Evolutionary conservation across 768 basidiomycete genomes (phyloP).

Genomic region (Mycena maculata): DNA sequence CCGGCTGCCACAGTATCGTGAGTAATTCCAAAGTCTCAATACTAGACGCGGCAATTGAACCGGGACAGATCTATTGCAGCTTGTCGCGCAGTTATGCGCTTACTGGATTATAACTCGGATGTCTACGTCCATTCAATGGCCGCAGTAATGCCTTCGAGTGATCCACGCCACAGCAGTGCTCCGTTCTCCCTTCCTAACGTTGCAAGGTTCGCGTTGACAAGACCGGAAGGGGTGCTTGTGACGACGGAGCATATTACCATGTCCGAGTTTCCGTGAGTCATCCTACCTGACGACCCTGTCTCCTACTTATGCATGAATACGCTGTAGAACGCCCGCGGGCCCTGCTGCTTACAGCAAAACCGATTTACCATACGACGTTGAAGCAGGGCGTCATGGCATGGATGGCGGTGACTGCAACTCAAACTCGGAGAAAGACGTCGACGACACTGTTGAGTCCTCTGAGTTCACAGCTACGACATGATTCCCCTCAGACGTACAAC

Average conservation of each 20-base stretch:
- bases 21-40: conserved; percentile 28
- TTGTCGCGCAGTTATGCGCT: conserved; percentile 74
- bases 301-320: not conserved
- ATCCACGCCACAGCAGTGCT: conserved; percentile 46
- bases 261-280: conserved; percentile 63
- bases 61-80: conserved; percentile 65
- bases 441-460: conserved; percentile 20
- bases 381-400: conserved; percentile 19
- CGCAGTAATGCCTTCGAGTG: conserved; percentile 48
- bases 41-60: conserved; percentile 1
- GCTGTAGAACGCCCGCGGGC: not conserved
- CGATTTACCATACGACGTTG: conserved; percentile 24
- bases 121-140: conserved; percentile 61
- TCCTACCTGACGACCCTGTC: not conserved
- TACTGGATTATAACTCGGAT: conserved; percentile 66
- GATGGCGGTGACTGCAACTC: conserved; percentile 7
- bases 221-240: conserved; percentile 62
- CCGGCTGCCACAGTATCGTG: conserved; percentile 77
- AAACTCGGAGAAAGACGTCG: conserved; percentile 16
- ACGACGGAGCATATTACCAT: conserved; percentile 72
- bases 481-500: not conserved
- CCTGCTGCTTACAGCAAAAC: conserved; percentile 21
- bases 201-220: conserved; percentile 47
- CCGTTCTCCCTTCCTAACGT: conserved; percentile 41
- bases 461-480: conserved; percentile 21